These are phyloP conservation scores for Xylaria sp. DNA, from an alignment of 2,329 filamentous ascomycete species.

Conservation along the genomic window DNA sequence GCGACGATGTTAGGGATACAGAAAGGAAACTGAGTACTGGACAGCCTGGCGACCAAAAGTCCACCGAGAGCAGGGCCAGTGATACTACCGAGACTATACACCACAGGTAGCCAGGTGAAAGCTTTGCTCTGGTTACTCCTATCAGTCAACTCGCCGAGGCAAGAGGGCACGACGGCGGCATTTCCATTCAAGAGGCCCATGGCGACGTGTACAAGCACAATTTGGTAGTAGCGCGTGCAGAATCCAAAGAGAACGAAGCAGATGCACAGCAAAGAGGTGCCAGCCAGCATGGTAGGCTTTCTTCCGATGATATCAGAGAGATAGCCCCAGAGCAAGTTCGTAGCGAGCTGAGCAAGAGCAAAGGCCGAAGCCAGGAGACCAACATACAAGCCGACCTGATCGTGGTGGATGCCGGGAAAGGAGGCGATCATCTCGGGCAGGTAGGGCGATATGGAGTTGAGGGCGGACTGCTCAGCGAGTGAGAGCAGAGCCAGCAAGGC, in stretches of 20 bases:
- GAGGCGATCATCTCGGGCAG: slow-evolving; percentile 84
- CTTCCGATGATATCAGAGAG: slow-evolving; percentile 72
- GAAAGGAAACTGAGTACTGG: slow-evolving; percentile 67
- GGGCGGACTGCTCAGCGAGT: slow-evolving; percentile 87
- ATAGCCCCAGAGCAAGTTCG: slow-evolving; percentile 89
- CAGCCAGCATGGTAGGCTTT: slow-evolving; percentile 76
- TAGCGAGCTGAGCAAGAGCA: slow-evolving; percentile 84
- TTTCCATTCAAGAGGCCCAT: slow-evolving; percentile 97
- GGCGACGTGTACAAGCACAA: slow-evolving; percentile 75
- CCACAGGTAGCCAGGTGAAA: slow-evolving; percentile 89
- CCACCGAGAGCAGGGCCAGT: slow-evolving; percentile 90
- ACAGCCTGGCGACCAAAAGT: slow-evolving; percentile 62
- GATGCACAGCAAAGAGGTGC: slow-evolving; percentile 73
- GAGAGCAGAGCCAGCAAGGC: slow-evolving; percentile 81
- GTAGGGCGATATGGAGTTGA: slow-evolving; percentile 95
- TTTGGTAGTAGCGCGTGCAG: slow-evolving; percentile 74
- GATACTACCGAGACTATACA: slow-evolving; percentile 93
- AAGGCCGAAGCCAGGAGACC: slow-evolving; percentile 87
- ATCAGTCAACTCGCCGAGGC: slow-evolving; percentile 90
- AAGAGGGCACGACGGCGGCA: slow-evolving; percentile 87
- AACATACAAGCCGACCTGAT: slow-evolving; percentile 77
- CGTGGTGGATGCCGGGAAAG: slow-evolving; percentile 71
- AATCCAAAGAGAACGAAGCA: slow-evolving; percentile 88
- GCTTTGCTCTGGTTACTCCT: slow-evolving; percentile 88
- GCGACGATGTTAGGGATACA: slow-evolving; percentile 77